Conservation (phyloP, 106 monocot genomes). For the Dioscorea zingiberensis region DNA sequence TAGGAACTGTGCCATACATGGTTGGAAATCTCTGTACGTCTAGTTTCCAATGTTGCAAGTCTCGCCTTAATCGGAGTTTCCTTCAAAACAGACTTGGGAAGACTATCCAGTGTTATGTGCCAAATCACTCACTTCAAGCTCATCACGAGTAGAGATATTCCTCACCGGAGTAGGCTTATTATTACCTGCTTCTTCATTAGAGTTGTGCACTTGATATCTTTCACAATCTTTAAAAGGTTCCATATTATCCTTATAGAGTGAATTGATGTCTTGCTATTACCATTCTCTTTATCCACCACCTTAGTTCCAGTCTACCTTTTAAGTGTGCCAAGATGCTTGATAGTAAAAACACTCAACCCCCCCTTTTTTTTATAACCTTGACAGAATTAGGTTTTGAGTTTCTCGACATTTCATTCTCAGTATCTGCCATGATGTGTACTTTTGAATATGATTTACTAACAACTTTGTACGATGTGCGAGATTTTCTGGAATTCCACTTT, state of each 20-base stretch:
- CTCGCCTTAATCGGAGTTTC: too few species aligned
- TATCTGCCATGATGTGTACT: slow-evolving; percentile 5
- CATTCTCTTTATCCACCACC: background rate
- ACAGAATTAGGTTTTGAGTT: background rate
- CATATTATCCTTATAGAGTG: background rate
- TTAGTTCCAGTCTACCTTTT: background rate
- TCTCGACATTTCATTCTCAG: background rate
- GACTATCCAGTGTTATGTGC: too few species aligned
- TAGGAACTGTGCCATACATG: too few species aligned
- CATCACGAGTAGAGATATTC: too few species aligned
- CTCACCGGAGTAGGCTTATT: too few species aligned
- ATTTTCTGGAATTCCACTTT: slow-evolving; percentile 65
- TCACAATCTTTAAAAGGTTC: slow-evolving; percentile 2
- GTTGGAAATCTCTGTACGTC: too few species aligned
- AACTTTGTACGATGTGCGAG: slow-evolving; percentile 52
- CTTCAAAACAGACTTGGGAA: too few species aligned
- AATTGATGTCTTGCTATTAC: background rate
- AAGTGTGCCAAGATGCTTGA: background rate
- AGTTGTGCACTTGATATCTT: too few species aligned
- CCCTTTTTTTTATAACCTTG: slow-evolving; percentile 5
- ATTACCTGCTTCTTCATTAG: too few species aligned
- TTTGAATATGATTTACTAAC: slow-evolving; percentile 18
- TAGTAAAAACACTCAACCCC: background rate
- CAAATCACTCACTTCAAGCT: too few species aligned
- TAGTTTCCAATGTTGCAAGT: too few species aligned